Base-by-base conservation (phyloP, 331 rosid genomes). In the Acacia pycnantha region DNA sequence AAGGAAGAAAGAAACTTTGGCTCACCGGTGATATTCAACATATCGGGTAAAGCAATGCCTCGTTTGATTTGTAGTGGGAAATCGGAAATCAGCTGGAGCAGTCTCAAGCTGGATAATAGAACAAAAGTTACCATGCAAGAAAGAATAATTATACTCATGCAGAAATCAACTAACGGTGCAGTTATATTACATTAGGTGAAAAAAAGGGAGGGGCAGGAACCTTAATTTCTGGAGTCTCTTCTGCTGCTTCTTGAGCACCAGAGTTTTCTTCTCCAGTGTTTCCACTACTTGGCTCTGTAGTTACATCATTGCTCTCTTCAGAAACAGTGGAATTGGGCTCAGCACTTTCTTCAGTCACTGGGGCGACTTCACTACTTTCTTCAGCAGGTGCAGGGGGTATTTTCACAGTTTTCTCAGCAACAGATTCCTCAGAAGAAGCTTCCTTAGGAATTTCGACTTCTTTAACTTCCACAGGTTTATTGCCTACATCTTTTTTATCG, bases 21-120 rank as follows among this genome's bases (percentile, higher is more conserved):
- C 87, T 70, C 46, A 92, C 99, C 99, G 87, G 62, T 93, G 97
- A 88, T 85, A 90, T 84, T 93, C 99, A 56, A 95, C 59, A 61
- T 95, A 93, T 71, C 97, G 92, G 75, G 99, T 95, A 80, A 95
- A 95, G 87, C 99, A 95, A 89, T 95, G 99, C 94, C 97, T 93
- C 7, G 98, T 90, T 83, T 93, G 99, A 84, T 95, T 95, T 41
- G 99, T 95, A 51, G 98, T 95, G 71, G 99, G 99, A 79, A 95
- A 95, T 46, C 99, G 97, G 81, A 93, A 95, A 85, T 95, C 98
- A 37, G 77, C 97, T 8, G 98, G 99, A 27, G 98, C 98, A n/a
- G 98, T 93, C 82, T 93, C 97, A 73, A 95, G 94, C 99, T 95
- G 91, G 79, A 88, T 75, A 79, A 77, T 12, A 65, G 51, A 69